Conservation (phyloP, 441 rosid species). For the Codiaeum variegatum region DNA sequence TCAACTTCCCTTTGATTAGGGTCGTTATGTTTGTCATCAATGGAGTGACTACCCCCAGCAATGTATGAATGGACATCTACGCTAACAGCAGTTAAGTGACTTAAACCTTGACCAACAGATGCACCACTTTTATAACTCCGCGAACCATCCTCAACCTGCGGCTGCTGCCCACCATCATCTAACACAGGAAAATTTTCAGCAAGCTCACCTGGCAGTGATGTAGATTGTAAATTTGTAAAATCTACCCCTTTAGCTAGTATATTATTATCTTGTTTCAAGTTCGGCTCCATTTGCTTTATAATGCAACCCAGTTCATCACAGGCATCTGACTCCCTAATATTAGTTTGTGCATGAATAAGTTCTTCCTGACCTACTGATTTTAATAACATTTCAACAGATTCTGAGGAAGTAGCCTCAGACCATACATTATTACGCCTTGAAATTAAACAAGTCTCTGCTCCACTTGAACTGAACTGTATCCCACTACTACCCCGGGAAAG, state of each 20-base stretch:
- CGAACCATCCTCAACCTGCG: slow-evolving; percentile 37
- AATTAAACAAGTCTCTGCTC: slow-evolving; percentile 79
- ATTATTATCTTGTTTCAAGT: slow-evolving; percentile 39
- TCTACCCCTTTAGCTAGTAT: slow-evolving; percentile 36
- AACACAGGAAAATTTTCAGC: slow-evolving; percentile 34
- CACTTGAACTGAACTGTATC: slow-evolving; percentile 76
- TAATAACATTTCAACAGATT: slow-evolving; percentile 98
- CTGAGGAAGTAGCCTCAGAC: slow-evolving; percentile 98
- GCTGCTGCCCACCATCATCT: slow-evolving; percentile 38
- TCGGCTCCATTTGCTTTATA: slow-evolving; percentile 70
- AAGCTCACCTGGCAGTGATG: slow-evolving; percentile 31
- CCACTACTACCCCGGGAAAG: slow-evolving; percentile 68
- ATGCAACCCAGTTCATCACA: slow-evolving; percentile 76
- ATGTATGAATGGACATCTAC: slow-evolving; percentile 29
- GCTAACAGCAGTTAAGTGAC: slow-evolving; percentile 25
- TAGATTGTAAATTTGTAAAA: slow-evolving; percentile 31
- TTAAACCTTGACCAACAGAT: slow-evolving; percentile 35
- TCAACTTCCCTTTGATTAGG: slow-evolving; percentile 30
- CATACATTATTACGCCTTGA: slow-evolving; percentile 86
- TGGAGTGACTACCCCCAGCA: slow-evolving; percentile 23
- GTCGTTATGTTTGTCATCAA: slow-evolving; percentile 24
- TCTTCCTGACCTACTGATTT: slow-evolving; percentile 97
- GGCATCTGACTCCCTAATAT: slow-evolving; percentile 49
- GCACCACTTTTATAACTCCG: slow-evolving; percentile 31
- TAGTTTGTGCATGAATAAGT: slow-evolving; percentile 40